A percentile compares a stretch with the other conserved stretches of the same genome.
Evolutionary conservation across 2,329 filamentous ascomycete species (phyloP).

Genomic region (Alternaria gansuensis): DNA sequence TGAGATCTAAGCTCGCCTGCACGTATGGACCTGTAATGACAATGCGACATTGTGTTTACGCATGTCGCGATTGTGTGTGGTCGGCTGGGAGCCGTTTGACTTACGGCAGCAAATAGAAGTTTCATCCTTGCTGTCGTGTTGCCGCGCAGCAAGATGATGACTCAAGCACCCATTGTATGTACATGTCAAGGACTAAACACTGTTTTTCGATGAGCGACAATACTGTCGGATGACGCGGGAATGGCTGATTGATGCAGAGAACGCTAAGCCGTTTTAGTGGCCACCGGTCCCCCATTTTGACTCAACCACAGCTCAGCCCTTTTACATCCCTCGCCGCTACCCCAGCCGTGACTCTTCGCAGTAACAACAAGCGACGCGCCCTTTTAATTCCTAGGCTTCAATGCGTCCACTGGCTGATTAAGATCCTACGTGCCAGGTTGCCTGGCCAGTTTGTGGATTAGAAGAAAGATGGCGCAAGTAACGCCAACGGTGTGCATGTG

Average conservation of each 20-base stretch:
- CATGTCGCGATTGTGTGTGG: background rate
- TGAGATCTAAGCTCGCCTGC: background rate
- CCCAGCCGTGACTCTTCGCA: background rate
- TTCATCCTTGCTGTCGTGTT: background rate
- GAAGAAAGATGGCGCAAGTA: background rate
- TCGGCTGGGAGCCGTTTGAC: background rate
- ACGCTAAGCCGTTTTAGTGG: background rate
- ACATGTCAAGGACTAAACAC: background rate
- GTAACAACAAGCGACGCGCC: constrained; percentile 1
- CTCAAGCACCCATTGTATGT: background rate
- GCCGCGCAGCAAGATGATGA: background rate
- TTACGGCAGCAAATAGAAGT: background rate
- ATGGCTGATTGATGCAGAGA: background rate
- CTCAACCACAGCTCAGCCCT: background rate
- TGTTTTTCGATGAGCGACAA: background rate
- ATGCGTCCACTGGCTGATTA: background rate
- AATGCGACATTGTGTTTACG: background rate
- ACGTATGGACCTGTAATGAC: background rate
- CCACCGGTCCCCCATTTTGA: background rate
- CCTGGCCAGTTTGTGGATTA: background rate
- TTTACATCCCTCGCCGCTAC: background rate
- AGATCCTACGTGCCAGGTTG: background rate
- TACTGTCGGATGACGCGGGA: background rate
- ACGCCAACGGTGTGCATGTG: background rate
- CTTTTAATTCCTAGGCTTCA: background rate